phyloP scores from a whole-genome alignment of 192 early-diverging fungal species.

The Coemansia aciculifera region DNA sequence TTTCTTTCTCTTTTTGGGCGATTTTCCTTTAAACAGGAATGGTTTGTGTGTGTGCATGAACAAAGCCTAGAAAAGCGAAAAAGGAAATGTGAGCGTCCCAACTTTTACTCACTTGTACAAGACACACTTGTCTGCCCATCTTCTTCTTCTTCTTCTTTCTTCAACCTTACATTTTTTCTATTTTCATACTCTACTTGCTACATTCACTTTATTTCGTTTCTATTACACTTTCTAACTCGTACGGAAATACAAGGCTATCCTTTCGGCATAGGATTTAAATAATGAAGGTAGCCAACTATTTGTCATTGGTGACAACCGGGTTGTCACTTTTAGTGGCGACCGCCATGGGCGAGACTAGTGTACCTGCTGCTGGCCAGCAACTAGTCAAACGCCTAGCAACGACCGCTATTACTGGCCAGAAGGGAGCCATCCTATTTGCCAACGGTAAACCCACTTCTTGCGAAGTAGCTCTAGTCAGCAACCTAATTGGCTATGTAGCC shows the following conservation, averaged over 20 bases:
- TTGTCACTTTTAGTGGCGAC: constrained; percentile 3
- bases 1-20: neutral
- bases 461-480: constrained; percentile 45
- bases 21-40: neutral
- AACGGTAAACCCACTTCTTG: constrained; percentile 35
- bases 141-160: neutral
- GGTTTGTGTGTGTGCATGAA: constrained; percentile 4
- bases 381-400: constrained; percentile 31
- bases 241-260: neutral
- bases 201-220: neutral
- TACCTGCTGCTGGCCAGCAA: constrained; percentile 41
- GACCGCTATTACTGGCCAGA: constrained; percentile 15
- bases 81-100: neutral
- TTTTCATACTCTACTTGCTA: neutral
- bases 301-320: constrained; percentile 1
- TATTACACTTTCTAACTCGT: neutral
- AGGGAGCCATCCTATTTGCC: constrained; percentile 33
- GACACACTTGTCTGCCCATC: neutral
- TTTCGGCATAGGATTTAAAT: neutral
- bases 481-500: constrained; percentile 38
- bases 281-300: constrained; percentile 8
- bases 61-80: neutral
- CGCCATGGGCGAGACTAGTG: neutral
- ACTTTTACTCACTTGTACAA: neutral
- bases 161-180: neutral